Conservation (phyloP, 148 eudicot genomes). For the Cornus kousa region DNA sequence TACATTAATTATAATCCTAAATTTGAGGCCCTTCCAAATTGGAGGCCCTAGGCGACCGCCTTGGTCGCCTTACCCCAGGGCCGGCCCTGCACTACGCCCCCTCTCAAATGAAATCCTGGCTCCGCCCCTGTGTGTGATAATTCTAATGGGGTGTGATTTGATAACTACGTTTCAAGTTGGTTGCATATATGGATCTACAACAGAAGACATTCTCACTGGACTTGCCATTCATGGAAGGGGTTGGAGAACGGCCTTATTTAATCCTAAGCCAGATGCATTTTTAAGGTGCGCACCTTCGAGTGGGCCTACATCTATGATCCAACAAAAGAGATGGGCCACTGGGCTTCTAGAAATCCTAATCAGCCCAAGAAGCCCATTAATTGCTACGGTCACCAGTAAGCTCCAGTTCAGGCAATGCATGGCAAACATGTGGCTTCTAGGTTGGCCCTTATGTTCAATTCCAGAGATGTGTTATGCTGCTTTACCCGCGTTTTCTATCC, state of each 20-base stretch:
- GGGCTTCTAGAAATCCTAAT: conserved; percentile 29
- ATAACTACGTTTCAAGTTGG: conserved; percentile 21
- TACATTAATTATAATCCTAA: too few species aligned
- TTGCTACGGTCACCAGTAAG: conserved; percentile 6
- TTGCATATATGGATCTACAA: conserved; percentile 34
- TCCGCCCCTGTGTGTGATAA: too few species aligned
- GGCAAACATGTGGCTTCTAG: conserved; percentile 19
- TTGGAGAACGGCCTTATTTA: conserved; percentile 17
- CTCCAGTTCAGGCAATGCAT: conserved; percentile 28
- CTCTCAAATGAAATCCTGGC: too few species aligned
- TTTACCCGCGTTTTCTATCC: conserved; percentile 26
- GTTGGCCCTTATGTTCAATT: conserved; percentile 29
- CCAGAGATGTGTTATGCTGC: conserved; percentile 32
- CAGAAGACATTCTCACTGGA: conserved; percentile 37
- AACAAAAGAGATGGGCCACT: conserved; percentile 11
- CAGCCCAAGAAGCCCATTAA: conserved; percentile 17
- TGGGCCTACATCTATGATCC: conserved; percentile 25
- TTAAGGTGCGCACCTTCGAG: conserved; percentile 28
- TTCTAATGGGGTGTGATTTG: too few species aligned
- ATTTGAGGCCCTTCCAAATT: too few species aligned
- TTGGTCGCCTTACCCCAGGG: too few species aligned
- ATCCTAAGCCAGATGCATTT: conserved; percentile 25
- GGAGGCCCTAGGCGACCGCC: too few species aligned
- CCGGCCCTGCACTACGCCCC: too few species aligned
- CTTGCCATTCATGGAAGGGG: conserved; percentile 30